Base-by-base conservation (phyloP, 2,329 filamentous ascomycete genomes). In the Xylariaceae sp. region DNA sequence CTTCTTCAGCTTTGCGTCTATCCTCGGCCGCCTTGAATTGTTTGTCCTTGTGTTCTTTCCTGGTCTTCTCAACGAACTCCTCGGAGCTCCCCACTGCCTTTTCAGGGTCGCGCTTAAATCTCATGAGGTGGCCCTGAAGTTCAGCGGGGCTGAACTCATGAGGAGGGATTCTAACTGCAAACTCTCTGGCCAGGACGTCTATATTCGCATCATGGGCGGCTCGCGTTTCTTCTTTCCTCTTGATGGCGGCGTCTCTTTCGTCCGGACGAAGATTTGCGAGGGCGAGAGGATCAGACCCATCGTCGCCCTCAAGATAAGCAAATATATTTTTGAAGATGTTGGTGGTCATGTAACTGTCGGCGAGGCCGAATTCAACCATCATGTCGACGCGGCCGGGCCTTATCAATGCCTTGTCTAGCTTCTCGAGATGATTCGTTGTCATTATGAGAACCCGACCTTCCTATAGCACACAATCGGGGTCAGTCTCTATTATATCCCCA, bases 361-460 rank as follows among this genome's bases (percentile, higher is more conserved):
- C 77, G 6, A 75, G 71, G 42, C 73, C 74, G 58, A 84, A 84
- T 49, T 77, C 71, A 47, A 84, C 72, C 43, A 73, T 74, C 73
- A 79, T 81, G 60, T 85, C 82, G 6, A 85, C 73, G 6, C 82
- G 77, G 1, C 81, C 82, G 0, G 81, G 81, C 0, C 82, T 80
- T 54, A 84, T 82, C 15, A 85, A 71, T 0, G 82, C 82, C 54
- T 77, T 77, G 68, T 83, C 81, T 9, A 83, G 73, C 59, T 80
- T 80, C 54, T 83, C 79, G 0, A 81, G 47, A 62, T 83, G 79
- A 57, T 84, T 84, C n/a, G 81, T 83, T 2, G 81, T 84, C 81
- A 83, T 84, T 64, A 84, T 77, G 12, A 84, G 72, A 5, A 83
- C 72, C n/a, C 80, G 76, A 6, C 81, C 80, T 60, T 85, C 81